Conservation (phyloP, 2,329 filamentous ascomycete genomes). For the Phoma sp. region DNA sequence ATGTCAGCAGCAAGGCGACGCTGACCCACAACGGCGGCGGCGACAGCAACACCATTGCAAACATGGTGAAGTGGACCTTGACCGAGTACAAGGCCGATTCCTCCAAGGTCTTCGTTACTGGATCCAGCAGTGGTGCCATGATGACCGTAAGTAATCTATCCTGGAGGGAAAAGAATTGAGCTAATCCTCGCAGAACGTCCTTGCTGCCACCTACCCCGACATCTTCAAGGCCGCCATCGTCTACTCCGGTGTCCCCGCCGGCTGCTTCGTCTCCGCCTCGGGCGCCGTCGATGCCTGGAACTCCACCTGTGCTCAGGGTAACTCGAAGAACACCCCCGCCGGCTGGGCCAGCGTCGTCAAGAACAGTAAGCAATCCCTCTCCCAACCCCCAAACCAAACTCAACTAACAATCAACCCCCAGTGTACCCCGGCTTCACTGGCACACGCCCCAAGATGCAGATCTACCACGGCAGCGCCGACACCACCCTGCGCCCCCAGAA, state of each 20-base stretch:
- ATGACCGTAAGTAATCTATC: constrained; percentile 53
- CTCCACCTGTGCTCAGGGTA: constrained; percentile 57
- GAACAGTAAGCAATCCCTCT: constrained; percentile 38
- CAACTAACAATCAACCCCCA: not conserved
- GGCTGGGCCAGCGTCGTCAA: constrained; percentile 57
- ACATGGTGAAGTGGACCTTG: constrained; percentile 64
- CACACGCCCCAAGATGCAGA: constrained; percentile 60
- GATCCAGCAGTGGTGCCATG: constrained; percentile 61
- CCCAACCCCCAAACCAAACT: not conserved
- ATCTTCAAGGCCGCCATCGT: constrained; percentile 59
- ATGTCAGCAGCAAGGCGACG: constrained; percentile 61
- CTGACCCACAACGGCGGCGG: constrained; percentile 64
- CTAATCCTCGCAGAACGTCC: constrained; percentile 48
- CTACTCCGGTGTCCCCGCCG: constrained; percentile 62
- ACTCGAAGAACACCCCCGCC: constrained; percentile 53
- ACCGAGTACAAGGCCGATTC: constrained; percentile 59
- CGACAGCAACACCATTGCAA: constrained; percentile 62
- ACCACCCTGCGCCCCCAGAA: constrained; percentile 58
- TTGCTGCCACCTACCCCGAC: constrained; percentile 60
- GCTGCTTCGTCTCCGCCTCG: constrained; percentile 57
- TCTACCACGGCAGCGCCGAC: constrained; percentile 64
- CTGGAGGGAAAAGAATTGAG: no score
- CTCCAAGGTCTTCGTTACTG: constrained; percentile 61
- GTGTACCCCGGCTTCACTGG: constrained; percentile 60
- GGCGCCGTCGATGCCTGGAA: constrained; percentile 58